Percentiles rank a stretch among this genome's conserved stretches.
Evolutionary conservation across 805 yeast genomes (phyloP).

Genomic region (Saccharomycopsis capsularis): DNA sequence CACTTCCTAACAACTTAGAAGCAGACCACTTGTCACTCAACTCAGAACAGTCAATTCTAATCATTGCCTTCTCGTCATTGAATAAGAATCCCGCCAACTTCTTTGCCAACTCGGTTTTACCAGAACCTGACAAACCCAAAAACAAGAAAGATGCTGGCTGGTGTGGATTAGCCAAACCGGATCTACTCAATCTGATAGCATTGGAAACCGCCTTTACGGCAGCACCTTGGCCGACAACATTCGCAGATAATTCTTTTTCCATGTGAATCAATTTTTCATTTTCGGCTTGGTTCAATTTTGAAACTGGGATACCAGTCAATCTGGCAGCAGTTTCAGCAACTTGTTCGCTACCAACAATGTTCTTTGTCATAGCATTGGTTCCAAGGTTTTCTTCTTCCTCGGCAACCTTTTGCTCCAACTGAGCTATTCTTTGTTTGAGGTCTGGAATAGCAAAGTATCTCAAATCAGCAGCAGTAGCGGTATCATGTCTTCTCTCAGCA

Average conservation of each 20-base stretch:
- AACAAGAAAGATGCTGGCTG: conserved; percentile 95
- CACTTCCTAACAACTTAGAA: conserved; percentile 91
- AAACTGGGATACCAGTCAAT: conserved; percentile 94
- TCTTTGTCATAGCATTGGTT: conserved; percentile 63
- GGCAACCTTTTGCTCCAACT: conserved; percentile 68
- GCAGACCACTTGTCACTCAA: conserved; percentile 93
- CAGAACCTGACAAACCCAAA: conserved; percentile 93
- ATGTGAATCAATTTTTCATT: conserved; percentile 87
- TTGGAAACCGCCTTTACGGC: conserved; percentile 96
- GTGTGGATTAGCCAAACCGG: conserved; percentile 93
- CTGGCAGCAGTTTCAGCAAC: conserved; percentile 97
- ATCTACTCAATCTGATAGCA: conserved; percentile 86
- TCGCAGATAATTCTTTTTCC: conserved; percentile 77
- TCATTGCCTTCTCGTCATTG: conserved; percentile 94
- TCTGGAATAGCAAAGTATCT: conserved; percentile 98
- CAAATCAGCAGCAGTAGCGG: conserved; percentile 90
- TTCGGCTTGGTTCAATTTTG: conserved; percentile 91
- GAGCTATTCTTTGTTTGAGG: conserved; percentile 64
- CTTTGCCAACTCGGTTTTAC: conserved; percentile 97
- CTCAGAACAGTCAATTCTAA: conserved; percentile 96
- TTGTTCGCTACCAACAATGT: conserved; percentile 86
- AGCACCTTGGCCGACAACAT: conserved; percentile 91
- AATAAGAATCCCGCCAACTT: conserved; percentile 93
- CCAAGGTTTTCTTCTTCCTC: conserved; percentile 69
- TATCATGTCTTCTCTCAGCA: conserved; percentile 96